Evolutionary conservation across 1,284 basidiomycete genomes (phyloP).

Genomic region (Ganoderma sinense): DNA sequence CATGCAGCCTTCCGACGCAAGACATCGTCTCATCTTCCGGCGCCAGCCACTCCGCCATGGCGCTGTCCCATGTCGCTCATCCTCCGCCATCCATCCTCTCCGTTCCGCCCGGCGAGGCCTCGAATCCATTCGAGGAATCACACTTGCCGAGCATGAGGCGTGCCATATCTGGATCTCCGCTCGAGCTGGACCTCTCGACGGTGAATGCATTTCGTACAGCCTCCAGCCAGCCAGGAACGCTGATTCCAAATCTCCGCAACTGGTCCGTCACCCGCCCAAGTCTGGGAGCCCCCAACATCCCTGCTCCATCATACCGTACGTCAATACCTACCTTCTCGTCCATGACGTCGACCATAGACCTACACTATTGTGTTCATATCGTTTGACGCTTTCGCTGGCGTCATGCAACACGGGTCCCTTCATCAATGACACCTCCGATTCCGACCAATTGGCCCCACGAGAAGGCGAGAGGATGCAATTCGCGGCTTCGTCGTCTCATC

Average conservation of each 20-base stretch:
- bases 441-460: neutral
- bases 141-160: neutral
- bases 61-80: neutral
- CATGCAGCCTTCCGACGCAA: neutral
- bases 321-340: neutral
- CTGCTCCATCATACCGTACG: neutral
- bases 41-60: neutral
- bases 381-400: neutral
- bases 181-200: no score
- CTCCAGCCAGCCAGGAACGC: neutral
- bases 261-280: neutral
- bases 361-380: neutral
- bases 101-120: neutral
- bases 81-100: neutral
- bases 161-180: neutral
- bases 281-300: neutral
- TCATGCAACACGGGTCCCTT: neutral
- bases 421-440: neutral
- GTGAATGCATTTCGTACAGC: neutral
- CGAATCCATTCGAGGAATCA: neutral
- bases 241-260: neutral
- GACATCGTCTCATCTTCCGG: constrained; percentile 1
- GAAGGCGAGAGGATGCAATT: neutral
- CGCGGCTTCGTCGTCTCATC: neutral
- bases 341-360: neutral